These are phyloP conservation scores for Skeletonema grethae DNA, from an alignment of 108 stramenopile species.

Conservation along the genomic window DNA sequence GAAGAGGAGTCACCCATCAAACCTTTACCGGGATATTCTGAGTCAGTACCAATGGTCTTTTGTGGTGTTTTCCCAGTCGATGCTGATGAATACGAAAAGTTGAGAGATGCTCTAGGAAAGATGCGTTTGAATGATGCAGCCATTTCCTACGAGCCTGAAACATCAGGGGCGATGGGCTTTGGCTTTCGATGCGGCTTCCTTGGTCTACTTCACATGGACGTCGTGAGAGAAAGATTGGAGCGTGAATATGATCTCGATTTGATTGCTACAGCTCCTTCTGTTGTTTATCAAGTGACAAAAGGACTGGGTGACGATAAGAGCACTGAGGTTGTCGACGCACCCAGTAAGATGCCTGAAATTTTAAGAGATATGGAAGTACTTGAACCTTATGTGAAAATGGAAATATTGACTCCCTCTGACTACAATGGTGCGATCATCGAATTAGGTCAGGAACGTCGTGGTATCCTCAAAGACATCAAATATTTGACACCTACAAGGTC, in stretches of 20 bases:
- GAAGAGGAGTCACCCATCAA: constrained; percentile 52
- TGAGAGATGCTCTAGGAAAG: constrained; percentile 91
- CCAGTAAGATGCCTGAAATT: constrained; percentile 93
- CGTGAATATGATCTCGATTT: constrained; percentile 95
- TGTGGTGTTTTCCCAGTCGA: constrained; percentile 96
- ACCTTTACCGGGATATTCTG: constrained; percentile 81
- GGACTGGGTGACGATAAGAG: constrained; percentile 52
- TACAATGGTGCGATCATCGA: constrained; percentile 90
- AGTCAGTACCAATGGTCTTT: constrained; percentile 95
- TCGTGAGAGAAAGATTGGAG: constrained; percentile 94
- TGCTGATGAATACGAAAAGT: constrained; percentile 90
- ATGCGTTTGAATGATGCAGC: constrained; percentile 95
- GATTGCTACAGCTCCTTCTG: constrained; percentile 97
- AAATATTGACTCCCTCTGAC: constrained; percentile 84
- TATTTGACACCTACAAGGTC: constrained; percentile 94
- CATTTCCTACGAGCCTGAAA: constrained; percentile 86
- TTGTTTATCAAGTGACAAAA: constrained; percentile 88
- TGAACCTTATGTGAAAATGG: constrained; percentile 93
- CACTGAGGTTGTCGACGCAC: constrained; percentile 79
- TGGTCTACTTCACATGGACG: constrained; percentile 98
- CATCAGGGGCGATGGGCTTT: constrained; percentile 88
- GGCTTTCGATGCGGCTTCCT: constrained; percentile 97
- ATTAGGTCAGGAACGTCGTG: constrained; percentile 89
- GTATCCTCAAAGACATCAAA: constrained; percentile 88
- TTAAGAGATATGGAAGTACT: constrained; percentile 67